phyloP scores from a whole-genome alignment of 805 yeast genomes.

The Cyberlindnera xishuangbannaensis region DNA sequence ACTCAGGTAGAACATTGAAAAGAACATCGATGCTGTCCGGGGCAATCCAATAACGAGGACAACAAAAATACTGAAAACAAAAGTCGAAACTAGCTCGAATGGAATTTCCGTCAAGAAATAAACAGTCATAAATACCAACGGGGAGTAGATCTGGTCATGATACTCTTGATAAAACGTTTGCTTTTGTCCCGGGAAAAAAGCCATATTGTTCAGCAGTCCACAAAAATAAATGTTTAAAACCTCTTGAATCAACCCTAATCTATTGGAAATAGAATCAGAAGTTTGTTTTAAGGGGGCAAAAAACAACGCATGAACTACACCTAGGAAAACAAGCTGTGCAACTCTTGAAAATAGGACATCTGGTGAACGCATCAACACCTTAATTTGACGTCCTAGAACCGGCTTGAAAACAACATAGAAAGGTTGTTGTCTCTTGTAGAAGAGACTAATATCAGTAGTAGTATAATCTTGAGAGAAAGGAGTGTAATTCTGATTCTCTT shows the following conservation, averaged over 20 bases:
- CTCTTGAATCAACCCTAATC: conserved; percentile 75
- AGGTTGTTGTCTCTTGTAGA: conserved; percentile 9
- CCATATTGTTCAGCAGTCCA: conserved; percentile 74
- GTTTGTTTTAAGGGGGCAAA: conserved; percentile 52
- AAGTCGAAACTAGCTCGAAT: conserved; percentile 53
- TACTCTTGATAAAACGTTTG: conserved; percentile 75
- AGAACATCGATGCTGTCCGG: conserved; percentile 58
- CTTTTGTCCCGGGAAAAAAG: conserved; percentile 69
- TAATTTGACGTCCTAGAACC: conserved; percentile 28
- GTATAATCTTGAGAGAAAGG: conserved; percentile 29
- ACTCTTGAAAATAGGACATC: conserved; percentile 62
- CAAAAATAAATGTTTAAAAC: conserved; percentile 65
- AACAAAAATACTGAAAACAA: conserved; percentile 54
- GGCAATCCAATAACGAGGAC: conserved; percentile 74
- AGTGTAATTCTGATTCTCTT: conserved; percentile 17
- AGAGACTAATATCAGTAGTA: conserved; percentile 3
- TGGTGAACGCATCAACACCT: conserved; percentile 39
- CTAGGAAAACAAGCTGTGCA: conserved; percentile 58
- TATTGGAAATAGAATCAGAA: conserved; percentile 49
- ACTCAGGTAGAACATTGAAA: conserved; percentile 52
- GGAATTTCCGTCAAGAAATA: conserved; percentile 64
- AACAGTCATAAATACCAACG: conserved; percentile 53
- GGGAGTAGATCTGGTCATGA: conserved; percentile 64
- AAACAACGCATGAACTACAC: conserved; percentile 59
- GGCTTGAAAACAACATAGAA: conserved; percentile 28